A percentile compares a stretch with the other conserved stretches of the same genome.
Conservation (phyloP, 2,329 filamentous ascomycete genomes). For the Stagonosporopsis rhizophila region DNA sequence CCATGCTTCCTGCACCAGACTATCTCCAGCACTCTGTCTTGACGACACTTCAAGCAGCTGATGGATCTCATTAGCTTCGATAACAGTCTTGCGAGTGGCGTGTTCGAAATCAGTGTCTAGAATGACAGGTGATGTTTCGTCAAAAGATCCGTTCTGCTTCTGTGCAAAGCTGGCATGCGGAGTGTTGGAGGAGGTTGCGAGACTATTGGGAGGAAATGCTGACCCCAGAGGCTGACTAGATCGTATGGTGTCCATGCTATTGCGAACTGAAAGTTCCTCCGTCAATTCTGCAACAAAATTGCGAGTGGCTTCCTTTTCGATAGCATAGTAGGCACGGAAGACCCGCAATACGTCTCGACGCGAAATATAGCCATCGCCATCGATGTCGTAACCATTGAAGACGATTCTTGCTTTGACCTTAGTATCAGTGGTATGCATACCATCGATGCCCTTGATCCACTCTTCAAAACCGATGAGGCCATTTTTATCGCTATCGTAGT, state of each 20-base stretch:
- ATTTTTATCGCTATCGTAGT: constrained; percentile 91
- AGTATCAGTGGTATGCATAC: constrained; percentile 58
- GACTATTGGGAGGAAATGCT: constrained; percentile 50
- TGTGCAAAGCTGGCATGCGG: constrained; percentile 27
- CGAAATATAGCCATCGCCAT: constrained; percentile 84
- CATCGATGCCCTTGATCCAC: constrained; percentile 82
- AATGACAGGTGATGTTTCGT: constrained; percentile 37
- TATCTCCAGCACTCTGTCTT: constrained; percentile 19
- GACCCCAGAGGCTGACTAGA: constrained; percentile 57
- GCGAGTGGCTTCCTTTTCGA: constrained; percentile 87
- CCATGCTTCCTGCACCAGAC: constrained; percentile 69
- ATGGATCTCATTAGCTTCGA: constrained; percentile 19
- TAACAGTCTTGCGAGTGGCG: constrained; percentile 26
- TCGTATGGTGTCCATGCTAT: constrained; percentile 49
- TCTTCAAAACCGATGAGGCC: constrained; percentile 91
- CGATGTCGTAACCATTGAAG: constrained; percentile 90
- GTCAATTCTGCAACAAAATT: constrained; percentile 80
- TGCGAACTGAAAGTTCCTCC: constrained; percentile 73
- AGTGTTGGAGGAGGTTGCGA: constrained; percentile 32
- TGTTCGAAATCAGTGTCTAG: constrained; percentile 35
- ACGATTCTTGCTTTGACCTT: constrained; percentile 63
- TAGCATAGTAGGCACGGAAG: constrained; percentile 89
- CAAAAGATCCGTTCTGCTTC: constrained; percentile 45
- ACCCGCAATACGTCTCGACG: constrained; percentile 88
- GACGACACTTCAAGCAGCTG: constrained; percentile 13